Percentiles rank a stretch among this genome's conserved stretches.
Evolutionary conservation across 306 rosid species (phyloP).

Genomic region (Vicia faba): DNA sequence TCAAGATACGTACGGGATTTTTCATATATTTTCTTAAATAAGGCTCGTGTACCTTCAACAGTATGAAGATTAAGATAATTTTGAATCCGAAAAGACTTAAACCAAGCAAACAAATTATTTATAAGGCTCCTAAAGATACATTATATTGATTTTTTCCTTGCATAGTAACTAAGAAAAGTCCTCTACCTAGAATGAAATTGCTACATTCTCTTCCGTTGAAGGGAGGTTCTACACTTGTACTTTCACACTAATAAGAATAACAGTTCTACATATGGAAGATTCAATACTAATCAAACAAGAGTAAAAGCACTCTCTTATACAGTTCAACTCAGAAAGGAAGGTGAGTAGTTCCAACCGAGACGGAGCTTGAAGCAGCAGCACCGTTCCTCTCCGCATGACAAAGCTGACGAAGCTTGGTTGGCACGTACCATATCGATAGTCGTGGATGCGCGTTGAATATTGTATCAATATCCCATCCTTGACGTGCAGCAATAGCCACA

Average conservation of each 20-base stretch:
- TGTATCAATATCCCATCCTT: constrained; percentile 94
- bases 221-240: constrained; percentile 1
- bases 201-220: not conserved
- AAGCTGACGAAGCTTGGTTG: constrained; percentile 91
- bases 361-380: constrained; percentile 62
- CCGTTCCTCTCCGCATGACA: constrained; percentile 77
- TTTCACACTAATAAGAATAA: not conserved
- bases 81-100: not conserved
- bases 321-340: constrained; percentile 43
- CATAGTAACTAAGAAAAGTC: not conserved
- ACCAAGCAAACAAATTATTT: not conserved
- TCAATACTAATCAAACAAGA: not conserved
- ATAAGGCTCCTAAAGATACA: not conserved
- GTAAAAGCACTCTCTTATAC: not conserved
- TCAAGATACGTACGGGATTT: too few species aligned
- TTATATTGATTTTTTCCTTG: not conserved
- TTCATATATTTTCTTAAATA: too few species aligned
- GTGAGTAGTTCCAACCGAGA: constrained; percentile 44
- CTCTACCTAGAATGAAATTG: not conserved
- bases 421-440: constrained; percentile 90
- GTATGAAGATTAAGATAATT: too few species aligned
- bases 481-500: constrained; percentile 72
- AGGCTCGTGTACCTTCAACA: too few species aligned
- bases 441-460: constrained; percentile 81
- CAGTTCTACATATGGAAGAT: not conserved